phyloP scores from a whole-genome alignment of 2,329 filamentous ascomycete genomes.

The Claviceps monticola region DNA sequence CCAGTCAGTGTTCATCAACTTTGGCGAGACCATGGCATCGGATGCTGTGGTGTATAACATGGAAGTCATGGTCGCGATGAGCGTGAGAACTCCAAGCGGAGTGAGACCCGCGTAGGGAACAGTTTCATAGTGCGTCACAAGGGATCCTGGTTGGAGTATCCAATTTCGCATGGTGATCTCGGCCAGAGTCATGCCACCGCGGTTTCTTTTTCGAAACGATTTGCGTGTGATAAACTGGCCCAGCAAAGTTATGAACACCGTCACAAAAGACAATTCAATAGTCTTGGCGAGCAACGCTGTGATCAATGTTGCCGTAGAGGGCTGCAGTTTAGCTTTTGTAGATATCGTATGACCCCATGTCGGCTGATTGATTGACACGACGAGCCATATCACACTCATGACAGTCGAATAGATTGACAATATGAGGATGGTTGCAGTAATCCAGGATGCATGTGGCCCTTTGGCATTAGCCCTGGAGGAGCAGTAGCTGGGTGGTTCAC shows the following conservation, averaged over 20 bases:
- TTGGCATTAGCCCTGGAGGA: constrained; percentile 19
- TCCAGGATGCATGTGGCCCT: constrained; percentile 27
- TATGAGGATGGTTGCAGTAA: constrained; percentile 31
- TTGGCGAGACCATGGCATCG: constrained; percentile 60
- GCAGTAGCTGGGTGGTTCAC: constrained; percentile 19
- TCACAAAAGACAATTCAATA: constrained; percentile 66
- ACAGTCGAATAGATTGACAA: constrained; percentile 49
- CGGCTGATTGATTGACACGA: constrained; percentile 46
- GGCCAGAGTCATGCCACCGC: constrained; percentile 59
- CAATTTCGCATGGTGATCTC: constrained; percentile 68
- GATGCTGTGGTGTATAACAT: constrained; percentile 67
- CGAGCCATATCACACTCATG: constrained; percentile 52
- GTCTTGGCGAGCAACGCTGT: constrained; percentile 61
- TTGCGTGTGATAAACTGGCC: constrained; percentile 62
- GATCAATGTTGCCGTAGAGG: constrained; percentile 51
- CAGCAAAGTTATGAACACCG: constrained; percentile 59
- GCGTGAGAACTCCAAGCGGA: constrained; percentile 47
- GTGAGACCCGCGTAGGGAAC: constrained; percentile 50
- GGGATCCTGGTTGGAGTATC: constrained; percentile 57
- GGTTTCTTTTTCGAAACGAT: constrained; percentile 44
- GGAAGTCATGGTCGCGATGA: constrained; percentile 49
- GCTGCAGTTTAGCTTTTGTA: constrained; percentile 36
- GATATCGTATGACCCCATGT: constrained; percentile 46
- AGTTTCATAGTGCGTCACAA: constrained; percentile 55
- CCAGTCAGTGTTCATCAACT: constrained; percentile 46